phyloP scores from a whole-genome alignment of 179 eudicot species.

The Actinidia polygama region DNA sequence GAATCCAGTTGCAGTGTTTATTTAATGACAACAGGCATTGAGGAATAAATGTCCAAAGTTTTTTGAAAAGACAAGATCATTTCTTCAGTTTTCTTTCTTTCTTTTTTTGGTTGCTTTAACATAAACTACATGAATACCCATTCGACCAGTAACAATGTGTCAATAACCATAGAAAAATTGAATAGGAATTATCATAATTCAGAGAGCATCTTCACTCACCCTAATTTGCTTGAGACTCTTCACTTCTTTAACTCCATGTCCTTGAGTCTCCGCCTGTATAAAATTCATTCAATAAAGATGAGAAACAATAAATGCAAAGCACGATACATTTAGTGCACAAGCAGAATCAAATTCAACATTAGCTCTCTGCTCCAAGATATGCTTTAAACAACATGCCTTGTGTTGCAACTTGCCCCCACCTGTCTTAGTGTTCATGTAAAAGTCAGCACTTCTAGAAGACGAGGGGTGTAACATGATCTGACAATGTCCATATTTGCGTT shows the following conservation, averaged over 20 bases:
- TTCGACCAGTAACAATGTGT: not conserved
- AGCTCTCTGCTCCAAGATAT: conserved; percentile 79
- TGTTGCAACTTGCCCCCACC: conserved; percentile 76
- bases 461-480: conserved; percentile 80
- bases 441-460: conserved; percentile 91
- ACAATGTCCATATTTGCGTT: conserved; percentile 92
- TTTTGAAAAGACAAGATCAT: too few relatives aligned
- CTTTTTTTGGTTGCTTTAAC: too few relatives aligned
- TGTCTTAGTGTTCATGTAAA: conserved; percentile 66
- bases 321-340: conserved; percentile 4
- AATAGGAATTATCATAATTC: not conserved
- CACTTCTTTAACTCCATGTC: conserved; percentile 77
- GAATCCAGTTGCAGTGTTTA: too few relatives aligned
- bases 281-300: too few relatives aligned
- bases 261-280: conserved; percentile 71
- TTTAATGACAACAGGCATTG: too few relatives aligned
- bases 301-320: too few relatives aligned
- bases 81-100: too few relatives aligned
- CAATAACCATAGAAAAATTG: not conserved
- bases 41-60: too few relatives aligned
- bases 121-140: not conserved
- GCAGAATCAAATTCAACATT: conserved; percentile 52
- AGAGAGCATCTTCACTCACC: conserved; percentile 53
- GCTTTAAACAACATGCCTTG: conserved; percentile 91
- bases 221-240: conserved; percentile 81